These are phyloP conservation scores for Gymnopilus junonius DNA, from an alignment of 768 basidiomycete species.

Conservation along the genomic window DNA sequence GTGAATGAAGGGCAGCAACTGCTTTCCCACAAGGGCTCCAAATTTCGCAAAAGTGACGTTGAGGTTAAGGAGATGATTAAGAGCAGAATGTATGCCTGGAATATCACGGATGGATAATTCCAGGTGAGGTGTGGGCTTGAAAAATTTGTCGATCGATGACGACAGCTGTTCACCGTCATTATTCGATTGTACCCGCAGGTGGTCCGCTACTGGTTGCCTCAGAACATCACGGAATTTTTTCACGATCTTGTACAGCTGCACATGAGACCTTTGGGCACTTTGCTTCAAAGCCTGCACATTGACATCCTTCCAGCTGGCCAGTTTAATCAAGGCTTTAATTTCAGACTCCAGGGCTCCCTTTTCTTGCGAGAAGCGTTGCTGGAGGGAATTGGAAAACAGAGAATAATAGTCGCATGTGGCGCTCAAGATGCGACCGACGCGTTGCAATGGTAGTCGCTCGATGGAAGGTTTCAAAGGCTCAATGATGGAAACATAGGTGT, in stretches of 20 bases:
- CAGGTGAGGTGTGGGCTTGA: background rate
- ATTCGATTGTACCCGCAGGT: conserved; percentile 40
- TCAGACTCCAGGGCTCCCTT: conserved; percentile 75
- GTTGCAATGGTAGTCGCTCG: conserved; percentile 41
- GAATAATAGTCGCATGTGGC: conserved; percentile 65
- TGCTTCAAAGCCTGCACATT: conserved; percentile 93
- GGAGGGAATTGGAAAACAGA: conserved; percentile 58
- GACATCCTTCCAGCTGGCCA: conserved; percentile 98
- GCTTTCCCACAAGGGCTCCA: conserved; percentile 42
- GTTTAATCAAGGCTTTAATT: conserved; percentile 82
- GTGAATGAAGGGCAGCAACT: conserved; percentile 47
- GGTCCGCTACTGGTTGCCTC: conserved; percentile 65
- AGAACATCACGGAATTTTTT: conserved; percentile 91
- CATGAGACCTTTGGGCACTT: conserved; percentile 89
- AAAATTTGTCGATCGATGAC: background rate
- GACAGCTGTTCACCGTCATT: conserved; percentile 39
- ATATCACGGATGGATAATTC: conserved; percentile 16
- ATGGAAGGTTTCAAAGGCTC: conserved; percentile 30
- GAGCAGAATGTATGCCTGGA: background rate
- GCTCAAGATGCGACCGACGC: conserved; percentile 61
- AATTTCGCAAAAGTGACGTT: conserved; percentile 56
- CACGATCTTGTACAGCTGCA: conserved; percentile 87
- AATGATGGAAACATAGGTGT: conserved; percentile 47
- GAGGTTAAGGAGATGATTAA: conserved; percentile 51
- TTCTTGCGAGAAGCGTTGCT: conserved; percentile 55